Percentiles rank a stretch among this genome's conserved stretches.
phyloP scores from a whole-genome alignment of 1,139 yeast species.

The Sugiyamaella novakii region DNA sequence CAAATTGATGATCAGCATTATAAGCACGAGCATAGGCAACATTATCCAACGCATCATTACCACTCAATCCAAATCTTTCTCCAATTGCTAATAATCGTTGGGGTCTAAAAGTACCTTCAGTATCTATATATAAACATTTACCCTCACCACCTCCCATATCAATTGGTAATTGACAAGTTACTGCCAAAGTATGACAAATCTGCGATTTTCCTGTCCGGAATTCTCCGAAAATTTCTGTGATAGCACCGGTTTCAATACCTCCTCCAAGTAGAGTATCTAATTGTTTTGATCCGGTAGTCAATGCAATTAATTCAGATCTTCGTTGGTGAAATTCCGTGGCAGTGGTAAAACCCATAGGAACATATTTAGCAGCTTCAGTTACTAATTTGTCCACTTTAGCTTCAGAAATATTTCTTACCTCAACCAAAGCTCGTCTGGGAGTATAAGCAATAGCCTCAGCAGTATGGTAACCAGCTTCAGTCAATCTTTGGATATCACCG shows the following conservation, averaged over 20 bases:
- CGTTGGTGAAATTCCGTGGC: conserved; percentile 93
- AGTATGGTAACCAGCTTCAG: conserved; percentile 84
- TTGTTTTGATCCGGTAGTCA: conserved; percentile 94
- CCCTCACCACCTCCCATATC: conserved; percentile 99
- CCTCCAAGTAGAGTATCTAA: conserved; percentile 93
- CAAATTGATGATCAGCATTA: conserved; percentile 94
- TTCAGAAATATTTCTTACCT: conserved; percentile 91
- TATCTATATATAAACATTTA: conserved; percentile 91
- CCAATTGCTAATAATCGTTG: conserved; percentile 88
- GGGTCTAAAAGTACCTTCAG: conserved; percentile 97
- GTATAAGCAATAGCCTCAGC: conserved; percentile 92
- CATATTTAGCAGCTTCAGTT: conserved; percentile 80
- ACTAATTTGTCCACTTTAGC: conserved; percentile 89
- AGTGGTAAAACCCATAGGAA: conserved; percentile 96
- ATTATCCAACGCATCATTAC: conserved; percentile 93
- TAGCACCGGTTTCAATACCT: conserved; percentile 95
- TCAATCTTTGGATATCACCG: conserved; percentile 76
- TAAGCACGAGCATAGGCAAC: conserved; percentile 98
- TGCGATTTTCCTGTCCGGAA: conserved; percentile 98
- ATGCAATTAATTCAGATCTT: conserved; percentile 84
- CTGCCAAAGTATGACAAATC: conserved; percentile 93
- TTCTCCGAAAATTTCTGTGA: conserved; percentile 96
- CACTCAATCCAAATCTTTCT: conserved; percentile 85
- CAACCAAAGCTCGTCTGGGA: conserved; percentile 73
- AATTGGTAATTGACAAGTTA: conserved; percentile 93